Percentiles rank a stretch among this genome's conserved stretches.
Evolutionary conservation across 2,329 filamentous ascomycete genomes (phyloP).

Genomic region (Purpureocillium lavendulum): DNA sequence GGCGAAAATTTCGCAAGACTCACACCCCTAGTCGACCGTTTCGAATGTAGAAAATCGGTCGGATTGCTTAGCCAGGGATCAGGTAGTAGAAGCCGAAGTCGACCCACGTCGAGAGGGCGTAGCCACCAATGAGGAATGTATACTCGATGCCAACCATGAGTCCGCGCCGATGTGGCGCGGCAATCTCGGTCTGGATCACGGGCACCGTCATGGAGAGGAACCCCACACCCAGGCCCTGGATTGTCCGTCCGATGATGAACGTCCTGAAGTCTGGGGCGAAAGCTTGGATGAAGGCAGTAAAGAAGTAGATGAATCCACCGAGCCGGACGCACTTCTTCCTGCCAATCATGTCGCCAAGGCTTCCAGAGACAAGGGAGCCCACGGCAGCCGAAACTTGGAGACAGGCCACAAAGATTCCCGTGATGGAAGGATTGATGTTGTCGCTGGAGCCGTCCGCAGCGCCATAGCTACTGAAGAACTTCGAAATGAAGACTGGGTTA

Average conservation of each 20-base stretch:
- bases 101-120: constrained; percentile 9
- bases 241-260: constrained; percentile 6
- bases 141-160: constrained; percentile 11
- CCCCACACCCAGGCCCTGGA: constrained; percentile 8
- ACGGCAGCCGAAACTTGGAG: constrained; percentile 8
- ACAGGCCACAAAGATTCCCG: constrained; percentile 8
- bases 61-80: too few relatives aligned
- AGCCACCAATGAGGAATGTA: constrained; percentile 10
- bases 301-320: constrained; percentile 9
- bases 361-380: constrained; percentile 5
- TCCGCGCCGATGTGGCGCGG: constrained; percentile 9
- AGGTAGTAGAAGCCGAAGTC: constrained; percentile 9
- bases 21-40: too few relatives aligned
- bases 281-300: constrained; percentile 9
- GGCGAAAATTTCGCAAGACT: too few relatives aligned
- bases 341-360: constrained; percentile 8
- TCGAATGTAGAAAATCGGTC: too few relatives aligned
- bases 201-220: constrained; percentile 10
- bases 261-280: constrained; percentile 8
- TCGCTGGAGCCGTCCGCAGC: constrained; percentile 5
- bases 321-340: constrained; percentile 8
- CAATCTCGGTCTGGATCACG: constrained; percentile 10
- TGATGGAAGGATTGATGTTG: constrained; percentile 7
- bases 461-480: constrained; percentile 8
- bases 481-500: constrained; percentile 8